Evolutionary conservation across 106 monocot species (phyloP), one percentile per base, ranked within the genome.

Genomic region (Narthecium ossifragum): DNA sequence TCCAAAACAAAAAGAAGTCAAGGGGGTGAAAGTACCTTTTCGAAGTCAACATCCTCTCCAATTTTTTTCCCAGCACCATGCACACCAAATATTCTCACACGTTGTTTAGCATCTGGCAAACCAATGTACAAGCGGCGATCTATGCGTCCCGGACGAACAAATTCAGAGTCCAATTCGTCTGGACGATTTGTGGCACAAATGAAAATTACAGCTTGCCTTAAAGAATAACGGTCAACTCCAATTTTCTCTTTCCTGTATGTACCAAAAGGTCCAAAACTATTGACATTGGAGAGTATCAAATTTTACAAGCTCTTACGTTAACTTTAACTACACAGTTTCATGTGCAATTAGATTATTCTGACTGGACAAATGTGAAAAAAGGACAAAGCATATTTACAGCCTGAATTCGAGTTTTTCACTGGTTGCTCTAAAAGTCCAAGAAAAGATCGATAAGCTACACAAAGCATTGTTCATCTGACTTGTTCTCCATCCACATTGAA

Each of bases 161-260:
- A 85, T 20, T 85, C 90, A 63, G 75, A 68, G 57, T 90, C 85
- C 52, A 90, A 57, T 62, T 90, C 90, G 69, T 90, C 90, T 18
- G 90, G 85, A 3, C 90, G 78, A 74, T 90, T 90, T 43, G 90
- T 90, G 41, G 85, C 90, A 69, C 90, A 90, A 29, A 90, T 78
- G 63, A 90, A 90, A 64, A 90, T 82, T 41, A 90, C 78, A 66
- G 90, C 81, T 64, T 90, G 85, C 64, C 85, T 79, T 11, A 90
- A 79, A 58, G 90, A 90, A 70, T 75, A 82, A 17, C 85, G 85
- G 65, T 85, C 82, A 11, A 90, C 75, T 34, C 90, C 90, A 64
- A 62, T 79, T 85, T 75, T 79, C 45, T 82, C 85, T 59, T 90
- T 90, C 76, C 90, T 90, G 73, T 37, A 75, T 37, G 59, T 18